A percentile compares a stretch with the other conserved stretches of the same genome.
Conservation (phyloP, 352 stramenopile species). For the Globisporangium iwayamae region DNA sequence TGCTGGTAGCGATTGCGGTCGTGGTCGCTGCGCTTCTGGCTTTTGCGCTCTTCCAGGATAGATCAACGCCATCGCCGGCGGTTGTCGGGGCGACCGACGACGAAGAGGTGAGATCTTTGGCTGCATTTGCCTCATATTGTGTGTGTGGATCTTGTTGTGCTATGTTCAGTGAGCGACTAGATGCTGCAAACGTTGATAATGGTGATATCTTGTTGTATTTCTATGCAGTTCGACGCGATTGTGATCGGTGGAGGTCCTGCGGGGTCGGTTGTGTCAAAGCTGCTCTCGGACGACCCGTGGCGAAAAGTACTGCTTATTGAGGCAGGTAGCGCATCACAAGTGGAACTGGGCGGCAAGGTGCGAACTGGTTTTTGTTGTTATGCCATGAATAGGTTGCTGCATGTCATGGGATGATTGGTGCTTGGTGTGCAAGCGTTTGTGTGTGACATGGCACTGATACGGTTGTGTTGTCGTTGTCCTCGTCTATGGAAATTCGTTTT, state of each 20-base stretch:
- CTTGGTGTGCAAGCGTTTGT: not conserved
- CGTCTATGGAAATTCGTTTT: not conserved
- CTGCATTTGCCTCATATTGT: not conserved
- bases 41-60: not conserved
- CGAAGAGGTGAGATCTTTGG: slow-evolving; percentile 7
- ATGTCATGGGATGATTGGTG: not conserved
- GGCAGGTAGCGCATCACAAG: slow-evolving; percentile 53
- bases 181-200: not conserved
- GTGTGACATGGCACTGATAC: not conserved
- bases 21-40: not conserved
- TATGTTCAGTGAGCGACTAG: not conserved
- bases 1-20: not conserved
- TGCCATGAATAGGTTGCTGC: not conserved
- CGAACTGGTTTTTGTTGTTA: not conserved
- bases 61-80: not conserved
- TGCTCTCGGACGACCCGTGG: slow-evolving; percentile 50
- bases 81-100: slow-evolving; percentile 4
- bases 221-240: slow-evolving; percentile 57
- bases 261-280: slow-evolving; percentile 48
- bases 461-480: slow-evolving; percentile 1
- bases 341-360: slow-evolving; percentile 50
- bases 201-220: not conserved
- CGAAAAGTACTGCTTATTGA: slow-evolving; percentile 67
- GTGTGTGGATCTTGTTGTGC: not conserved
- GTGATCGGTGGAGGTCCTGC: slow-evolving; percentile 58